Base-by-base conservation (phyloP, 140 eudicot genomes). In the Flaveria floridana region DNA sequence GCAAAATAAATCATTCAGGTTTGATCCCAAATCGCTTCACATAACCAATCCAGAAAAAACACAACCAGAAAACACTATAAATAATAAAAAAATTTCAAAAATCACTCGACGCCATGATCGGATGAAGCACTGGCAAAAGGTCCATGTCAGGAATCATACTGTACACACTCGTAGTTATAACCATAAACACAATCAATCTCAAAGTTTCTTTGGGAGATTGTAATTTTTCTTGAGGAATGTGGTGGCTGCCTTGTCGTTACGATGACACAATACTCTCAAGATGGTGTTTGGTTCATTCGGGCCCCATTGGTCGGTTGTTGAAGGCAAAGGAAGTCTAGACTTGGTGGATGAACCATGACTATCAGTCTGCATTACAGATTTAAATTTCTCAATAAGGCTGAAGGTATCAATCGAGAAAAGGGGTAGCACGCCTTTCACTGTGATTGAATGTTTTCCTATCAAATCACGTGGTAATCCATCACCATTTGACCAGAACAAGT, bases 401-500 rank as follows among this genome's bases (percentile, higher is more conserved):
- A 74, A 85, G 0, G 99, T 85, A 14, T 84, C 89, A 8, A 78
- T 80, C 19, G 68, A 72, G 28, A 90, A 84, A 62, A 94, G 96
- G n/a, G 96, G 87, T 16, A 94, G 80, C 26, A 93, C 77, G 39
- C 79, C 75, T 65, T 78, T 81, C 56, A 87, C 87, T 0, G 81
- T 75, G 42, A 25, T 21, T 46, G 99, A 71, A 67, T 73, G 79
- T 80, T 82, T 94, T 44, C 83, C 89, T 20, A 94, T 94, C 79
- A 94, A 62, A 7, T 94, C 99, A 30, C 75, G 76, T 10, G 99
- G 99, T 79, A 94, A 81, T 21, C 99, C 99, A 72, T 93, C 99
- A 4, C 99, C 99, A 20, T 91, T 81, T 3, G 99, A 90, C 96
- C 99, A 93, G 78, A 93, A 93, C 64, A 93, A 76, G 80, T 90